Percentiles rank a stretch among this genome's conserved stretches.
Evolutionary conservation across 1,284 basidiomycete species (phyloP).

Genomic region (Ustilago loliicola): DNA sequence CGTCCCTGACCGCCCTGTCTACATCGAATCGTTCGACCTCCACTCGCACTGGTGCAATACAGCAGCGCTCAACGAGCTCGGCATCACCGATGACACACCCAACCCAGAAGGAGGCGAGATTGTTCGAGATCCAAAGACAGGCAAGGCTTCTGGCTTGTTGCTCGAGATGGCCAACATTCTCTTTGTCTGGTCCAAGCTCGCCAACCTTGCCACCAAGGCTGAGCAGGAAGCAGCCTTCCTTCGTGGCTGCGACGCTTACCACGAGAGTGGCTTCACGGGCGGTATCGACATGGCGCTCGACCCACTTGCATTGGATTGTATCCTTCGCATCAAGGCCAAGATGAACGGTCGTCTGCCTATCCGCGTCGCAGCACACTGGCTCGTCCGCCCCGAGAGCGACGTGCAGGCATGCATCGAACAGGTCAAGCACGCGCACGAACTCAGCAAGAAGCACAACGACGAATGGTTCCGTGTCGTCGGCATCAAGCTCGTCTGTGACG

Average conservation of each 20-base stretch:
- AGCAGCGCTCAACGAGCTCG: constrained; percentile 44
- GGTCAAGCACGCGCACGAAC: constrained; percentile 35
- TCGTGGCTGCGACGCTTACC: constrained; percentile 40
- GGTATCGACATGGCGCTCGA: constrained; percentile 51
- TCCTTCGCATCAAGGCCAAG: constrained; percentile 32
- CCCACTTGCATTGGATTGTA: constrained; percentile 31
- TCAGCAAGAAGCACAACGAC: constrained; percentile 39
- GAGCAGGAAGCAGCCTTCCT: constrained; percentile 36
- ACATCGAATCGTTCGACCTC: constrained; percentile 45
- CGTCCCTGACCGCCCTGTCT: constrained; percentile 45
- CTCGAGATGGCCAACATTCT: constrained; percentile 48
- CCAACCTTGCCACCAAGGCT: constrained; percentile 21
- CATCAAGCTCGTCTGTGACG: constrained; percentile 52
- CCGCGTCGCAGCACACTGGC: constrained; percentile 49
- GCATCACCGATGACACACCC: constrained; percentile 40
- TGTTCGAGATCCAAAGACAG: constrained; percentile 34
- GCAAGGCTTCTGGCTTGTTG: constrained; percentile 40
- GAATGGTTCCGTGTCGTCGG: constrained; percentile 50
- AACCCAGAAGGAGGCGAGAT: constrained; percentile 50
- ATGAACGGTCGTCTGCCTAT: constrained; percentile 39
- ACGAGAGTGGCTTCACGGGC: constrained; percentile 43
- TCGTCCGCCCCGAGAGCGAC: constrained; percentile 30
- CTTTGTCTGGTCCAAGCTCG: constrained; percentile 40
- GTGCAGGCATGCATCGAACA: constrained; percentile 29
- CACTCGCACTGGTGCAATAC: constrained; percentile 53